Base-by-base conservation (phyloP, 2,329 filamentous ascomycete species). In the Paecilomyces variotii region DNA sequence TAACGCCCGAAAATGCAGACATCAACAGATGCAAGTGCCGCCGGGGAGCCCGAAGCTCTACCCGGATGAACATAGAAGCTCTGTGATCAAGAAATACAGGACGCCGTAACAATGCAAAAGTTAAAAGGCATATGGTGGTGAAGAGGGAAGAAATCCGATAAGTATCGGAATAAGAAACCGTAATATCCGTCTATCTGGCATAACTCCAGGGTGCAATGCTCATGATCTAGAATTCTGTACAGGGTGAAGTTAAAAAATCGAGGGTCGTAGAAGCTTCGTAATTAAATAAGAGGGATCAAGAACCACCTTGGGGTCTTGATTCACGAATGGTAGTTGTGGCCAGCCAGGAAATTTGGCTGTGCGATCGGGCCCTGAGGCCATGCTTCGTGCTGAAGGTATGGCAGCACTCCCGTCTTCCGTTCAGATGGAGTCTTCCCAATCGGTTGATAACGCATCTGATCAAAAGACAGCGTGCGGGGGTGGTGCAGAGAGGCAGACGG, bases 381-480 rank as follows among this genome's bases (percentile, higher is more conserved):
- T 12, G 71, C 68, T n/a, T 79, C 76, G 10, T 72, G 71, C 39
- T 78, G 74, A 55, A 76, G 68, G 55, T 78, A 78, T 6, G 89
- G 89, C 3, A 92, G 83, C 24, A 90, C 82, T 10, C 89, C 89
- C 0, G 86, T 84, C 59, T 73, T 76, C 39, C 87, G 85, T 59
- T 89, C 79, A 50, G 88, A 85, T 59, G 85, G 80, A 32, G 85
- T 79, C 68, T 88, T 86, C 7, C 89, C 88, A 3, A 93, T 76
- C 7, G 89, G 88, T 63, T 92, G 87, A 69, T 94, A 90, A 71
- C 93, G 88, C 87, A 95, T 91, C 75, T 91, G 84, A 60, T 85
- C 82, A 56, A 88, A 85, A 54, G 82, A 76, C 57, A 79, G 78
- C 76, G 72, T 83, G 68, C 89, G 78, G 69, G 91, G 88, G 65